Evolutionary conservation across 2,329 filamentous ascomycete species (phyloP).

Genomic region (Tolypocladium pustulatum): DNA sequence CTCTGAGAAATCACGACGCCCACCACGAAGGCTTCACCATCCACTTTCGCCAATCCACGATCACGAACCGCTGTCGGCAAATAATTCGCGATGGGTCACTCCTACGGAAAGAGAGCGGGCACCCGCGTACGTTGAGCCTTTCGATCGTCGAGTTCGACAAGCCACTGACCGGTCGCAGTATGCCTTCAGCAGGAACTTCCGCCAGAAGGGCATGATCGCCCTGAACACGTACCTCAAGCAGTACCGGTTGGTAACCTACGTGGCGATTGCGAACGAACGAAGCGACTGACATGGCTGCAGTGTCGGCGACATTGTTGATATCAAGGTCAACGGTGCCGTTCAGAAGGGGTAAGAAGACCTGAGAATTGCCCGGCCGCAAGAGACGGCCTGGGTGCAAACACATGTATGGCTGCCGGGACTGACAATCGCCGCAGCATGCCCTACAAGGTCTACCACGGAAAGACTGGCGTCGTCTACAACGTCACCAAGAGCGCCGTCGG

Average conservation of each 20-base stretch:
- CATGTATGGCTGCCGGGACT: conserved; percentile 13
- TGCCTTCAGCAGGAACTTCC: conserved; percentile 91
- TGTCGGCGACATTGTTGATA: conserved; percentile 97
- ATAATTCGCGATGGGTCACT: conserved; percentile 71
- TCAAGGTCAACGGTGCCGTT: conserved; percentile 96
- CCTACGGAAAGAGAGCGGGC: conserved; percentile 76
- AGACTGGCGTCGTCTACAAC: conserved; percentile 98
- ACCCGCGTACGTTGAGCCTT: conserved; percentile 57
- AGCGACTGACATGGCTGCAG: conserved; percentile 40
- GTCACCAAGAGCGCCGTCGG: conserved; percentile 96
- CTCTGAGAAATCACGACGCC: conserved; percentile 26
- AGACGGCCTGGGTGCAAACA: not conserved
- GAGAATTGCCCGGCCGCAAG: not conserved
- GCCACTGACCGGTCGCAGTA: conserved; percentile 40
- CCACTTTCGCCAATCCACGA: conserved; percentile 30
- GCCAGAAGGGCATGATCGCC: conserved; percentile 88
- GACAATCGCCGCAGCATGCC: conserved; percentile 64
- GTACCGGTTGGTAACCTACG: conserved; percentile 55
- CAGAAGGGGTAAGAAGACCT: conserved; percentile 74
- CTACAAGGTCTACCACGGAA: conserved; percentile 99
- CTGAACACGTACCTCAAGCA: conserved; percentile 89
- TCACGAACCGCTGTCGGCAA: conserved; percentile 26
- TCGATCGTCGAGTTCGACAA: conserved; percentile 13
- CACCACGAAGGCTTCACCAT: conserved; percentile 19
- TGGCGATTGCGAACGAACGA: conserved; percentile 4